Percentiles rank a stretch among this genome's conserved stretches.
Evolutionary conservation across 129 eudicot genomes (phyloP).

Genomic region (Deinandra increscens): DNA sequence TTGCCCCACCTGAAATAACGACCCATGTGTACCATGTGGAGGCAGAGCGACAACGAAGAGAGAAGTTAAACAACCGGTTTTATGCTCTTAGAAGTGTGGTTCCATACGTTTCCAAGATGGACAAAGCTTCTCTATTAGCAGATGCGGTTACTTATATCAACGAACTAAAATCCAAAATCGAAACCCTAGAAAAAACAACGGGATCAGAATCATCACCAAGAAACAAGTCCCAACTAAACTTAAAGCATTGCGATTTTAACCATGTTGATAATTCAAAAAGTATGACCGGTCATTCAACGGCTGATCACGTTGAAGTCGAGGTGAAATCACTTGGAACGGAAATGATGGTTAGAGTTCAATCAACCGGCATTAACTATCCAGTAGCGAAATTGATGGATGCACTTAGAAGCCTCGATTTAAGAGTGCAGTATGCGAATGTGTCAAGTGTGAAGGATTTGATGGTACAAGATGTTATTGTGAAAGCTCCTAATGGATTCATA

Average conservation of each 20-base stretch:
- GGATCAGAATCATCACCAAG: constrained; percentile 14
- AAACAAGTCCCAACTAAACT: constrained; percentile 18
- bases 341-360: constrained; percentile 50
- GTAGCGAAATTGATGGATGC: constrained; percentile 48
- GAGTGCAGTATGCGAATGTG: constrained; percentile 43
- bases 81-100: constrained; percentile 60
- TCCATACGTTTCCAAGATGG: constrained; percentile 63
- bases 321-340: constrained; percentile 48
- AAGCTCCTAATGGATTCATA: constrained; percentile 41
- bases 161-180: constrained; percentile 43
- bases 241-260: not conserved
- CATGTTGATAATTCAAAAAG: not conserved
- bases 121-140: constrained; percentile 54
- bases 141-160: constrained; percentile 62
- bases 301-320: constrained; percentile 35
- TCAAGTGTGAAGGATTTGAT: constrained; percentile 51
- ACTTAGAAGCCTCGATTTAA: constrained; percentile 37
- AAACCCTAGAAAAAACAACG: constrained; percentile 26
- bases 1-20: constrained; percentile 13
- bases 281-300: not conserved
- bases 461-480: constrained; percentile 48
- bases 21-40: constrained; percentile 36
- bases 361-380: constrained; percentile 36
- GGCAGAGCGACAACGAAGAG: constrained; percentile 62
- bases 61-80: constrained; percentile 51